A percentile compares a stretch with the other conserved stretches of the same genome.
phyloP scores from a whole-genome alignment of 225 moss, liverwort and hornwort species.

The Asterella californica region DNA sequence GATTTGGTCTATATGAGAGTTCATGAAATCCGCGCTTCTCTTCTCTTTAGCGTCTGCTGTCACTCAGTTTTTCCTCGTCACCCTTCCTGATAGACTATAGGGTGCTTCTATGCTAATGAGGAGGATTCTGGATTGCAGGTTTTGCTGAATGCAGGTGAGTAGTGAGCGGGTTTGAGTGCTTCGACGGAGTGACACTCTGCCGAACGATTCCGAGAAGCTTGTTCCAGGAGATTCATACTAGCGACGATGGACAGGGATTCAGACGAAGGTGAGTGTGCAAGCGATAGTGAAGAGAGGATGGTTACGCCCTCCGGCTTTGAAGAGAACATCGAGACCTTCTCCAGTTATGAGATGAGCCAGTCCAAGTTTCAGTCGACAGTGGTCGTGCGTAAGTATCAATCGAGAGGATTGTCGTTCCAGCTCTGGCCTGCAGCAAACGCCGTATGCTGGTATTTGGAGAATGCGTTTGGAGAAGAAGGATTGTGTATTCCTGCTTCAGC shows the following conservation, averaged over 20 bases:
- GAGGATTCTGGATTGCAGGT: neutral
- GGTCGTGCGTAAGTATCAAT: constrained; percentile 57
- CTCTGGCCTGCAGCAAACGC: constrained; percentile 83
- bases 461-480: constrained; percentile 33
- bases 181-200: neutral
- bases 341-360: constrained; percentile 10
- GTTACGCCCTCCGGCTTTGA: neutral
- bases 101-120: neutral
- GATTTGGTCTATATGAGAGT: neutral
- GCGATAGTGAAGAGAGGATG: neutral
- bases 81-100: neutral
- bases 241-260: constrained; percentile 4
- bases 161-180: neutral
- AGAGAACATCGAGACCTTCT: constrained; percentile 20
- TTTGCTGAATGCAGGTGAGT: neutral
- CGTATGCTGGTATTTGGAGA: constrained; percentile 62
- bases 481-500: constrained; percentile 19
- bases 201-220: neutral
- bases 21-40: neutral
- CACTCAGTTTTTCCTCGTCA: neutral
- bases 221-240: neutral
- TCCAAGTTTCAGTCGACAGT: constrained; percentile 36
- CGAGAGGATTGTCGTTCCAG: constrained; percentile 79
- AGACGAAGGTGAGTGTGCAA: neutral
- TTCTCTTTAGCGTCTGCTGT: neutral